Evolutionary conservation across 768 basidiomycete species (phyloP).

Genomic region (Tephrocybe sp.): DNA sequence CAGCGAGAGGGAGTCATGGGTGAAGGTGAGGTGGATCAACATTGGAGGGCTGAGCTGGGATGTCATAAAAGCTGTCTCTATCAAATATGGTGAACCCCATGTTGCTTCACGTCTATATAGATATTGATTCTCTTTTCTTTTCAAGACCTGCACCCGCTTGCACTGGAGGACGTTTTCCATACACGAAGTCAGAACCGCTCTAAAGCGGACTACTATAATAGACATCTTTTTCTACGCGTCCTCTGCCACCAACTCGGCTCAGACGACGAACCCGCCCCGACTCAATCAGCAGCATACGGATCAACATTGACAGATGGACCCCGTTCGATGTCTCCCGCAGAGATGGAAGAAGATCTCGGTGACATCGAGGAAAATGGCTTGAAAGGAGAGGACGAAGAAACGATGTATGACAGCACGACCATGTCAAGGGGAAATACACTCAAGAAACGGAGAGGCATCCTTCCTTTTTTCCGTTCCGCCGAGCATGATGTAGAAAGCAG

Average conservation of each 20-base stretch:
- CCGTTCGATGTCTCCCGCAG: slow-evolving; percentile 38
- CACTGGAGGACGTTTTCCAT: slow-evolving; percentile 70
- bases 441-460: slow-evolving; percentile 13
- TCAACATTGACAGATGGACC: slow-evolving; percentile 27
- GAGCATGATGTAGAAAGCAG: slow-evolving; percentile 18
- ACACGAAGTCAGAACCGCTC: slow-evolving; percentile 55
- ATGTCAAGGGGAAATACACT: slow-evolving; percentile 4
- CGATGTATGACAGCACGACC: slow-evolving; percentile 7
- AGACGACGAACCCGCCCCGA: slow-evolving; percentile 21
- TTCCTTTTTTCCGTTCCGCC: slow-evolving; percentile 5
- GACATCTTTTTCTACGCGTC: slow-evolving; percentile 70
- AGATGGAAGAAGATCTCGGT: slow-evolving; percentile 4
- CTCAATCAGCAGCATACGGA: slow-evolving; percentile 22
- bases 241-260: slow-evolving; percentile 59
- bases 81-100: slow-evolving; percentile 55
- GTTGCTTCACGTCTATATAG: neutral
- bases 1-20: slow-evolving; percentile 55
- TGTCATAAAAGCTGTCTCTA: slow-evolving; percentile 64
- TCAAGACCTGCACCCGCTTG: slow-evolving; percentile 67
- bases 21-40: slow-evolving; percentile 75
- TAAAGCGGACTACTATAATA: slow-evolving; percentile 68
- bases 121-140: neutral
- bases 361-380: slow-evolving; percentile 6
- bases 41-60: slow-evolving; percentile 72
- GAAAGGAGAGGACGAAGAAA: slow-evolving; percentile 11